Evolutionary conservation across 2,329 filamentous ascomycete genomes (phyloP).

Genomic region (Colletotrichum orbiculare): DNA sequence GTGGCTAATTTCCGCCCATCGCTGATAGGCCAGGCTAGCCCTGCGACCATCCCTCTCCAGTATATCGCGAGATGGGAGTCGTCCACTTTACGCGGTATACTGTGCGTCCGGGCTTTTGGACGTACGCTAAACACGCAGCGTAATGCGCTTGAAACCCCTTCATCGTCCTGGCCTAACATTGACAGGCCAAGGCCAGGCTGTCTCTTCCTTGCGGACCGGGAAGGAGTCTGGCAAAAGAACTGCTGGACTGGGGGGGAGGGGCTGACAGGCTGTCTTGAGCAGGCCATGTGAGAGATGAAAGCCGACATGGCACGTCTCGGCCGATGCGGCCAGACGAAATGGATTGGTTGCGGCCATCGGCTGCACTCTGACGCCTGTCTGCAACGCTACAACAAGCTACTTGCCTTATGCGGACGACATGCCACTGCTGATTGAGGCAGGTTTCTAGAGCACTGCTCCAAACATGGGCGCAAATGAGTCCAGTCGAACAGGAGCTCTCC

Average conservation of each 20-base stretch:
- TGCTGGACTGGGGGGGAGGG: neutral
- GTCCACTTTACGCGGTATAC: conserved; percentile 9
- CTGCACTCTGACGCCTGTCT: neutral
- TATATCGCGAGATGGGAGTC: conserved; percentile 17
- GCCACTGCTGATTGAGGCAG: conserved; percentile 36
- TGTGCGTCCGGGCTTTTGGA: too few relatives aligned
- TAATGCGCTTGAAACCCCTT: conserved; percentile 18
- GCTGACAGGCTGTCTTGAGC: neutral
- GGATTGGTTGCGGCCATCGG: conserved; percentile 15
- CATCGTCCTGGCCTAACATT: conserved; percentile 27
- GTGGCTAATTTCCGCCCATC: conserved; percentile 36
- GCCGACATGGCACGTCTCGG: conserved; percentile 2
- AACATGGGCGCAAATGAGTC: conserved; percentile 32
- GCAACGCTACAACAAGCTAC: conserved; percentile 17
- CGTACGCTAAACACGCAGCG: neutral
- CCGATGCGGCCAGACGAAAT: conserved; percentile 1
- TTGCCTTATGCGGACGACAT: conserved; percentile 28
- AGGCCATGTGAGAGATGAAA: neutral
- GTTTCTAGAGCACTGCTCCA: conserved; percentile 30
- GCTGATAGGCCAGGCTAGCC: conserved; percentile 28
- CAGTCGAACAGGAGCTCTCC: conserved; percentile 27
- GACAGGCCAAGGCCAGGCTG: too few relatives aligned
- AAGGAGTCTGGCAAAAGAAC: too few relatives aligned
- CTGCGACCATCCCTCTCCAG: conserved; percentile 9
- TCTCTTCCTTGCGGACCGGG: too few relatives aligned